Evolutionary conservation across 306 rosid genomes (phyloP).

Genomic region (Echinosophora koreensis): DNA sequence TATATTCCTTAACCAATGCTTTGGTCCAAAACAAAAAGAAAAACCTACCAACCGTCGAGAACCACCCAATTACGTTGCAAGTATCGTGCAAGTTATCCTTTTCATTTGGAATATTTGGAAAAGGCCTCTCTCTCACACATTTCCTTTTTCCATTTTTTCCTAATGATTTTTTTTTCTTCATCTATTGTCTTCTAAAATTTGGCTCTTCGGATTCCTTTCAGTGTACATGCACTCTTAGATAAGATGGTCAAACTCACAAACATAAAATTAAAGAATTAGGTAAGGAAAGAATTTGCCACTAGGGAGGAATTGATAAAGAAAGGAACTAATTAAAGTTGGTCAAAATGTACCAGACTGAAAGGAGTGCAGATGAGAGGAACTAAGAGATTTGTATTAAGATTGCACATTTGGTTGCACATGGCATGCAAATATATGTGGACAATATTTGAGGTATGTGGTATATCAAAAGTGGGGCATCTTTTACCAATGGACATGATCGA

Average conservation of each 20-base stretch:
- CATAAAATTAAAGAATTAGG: constrained; percentile 39
- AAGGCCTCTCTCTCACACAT: background rate
- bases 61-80: constrained; percentile 37
- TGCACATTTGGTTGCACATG: constrained; percentile 42
- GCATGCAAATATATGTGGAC: constrained; percentile 46
- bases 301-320: background rate
- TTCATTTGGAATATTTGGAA: background rate
- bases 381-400: constrained; percentile 34
- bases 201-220: constrained; percentile 12
- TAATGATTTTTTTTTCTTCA: background rate
- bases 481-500: background rate
- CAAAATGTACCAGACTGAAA: constrained; percentile 3
- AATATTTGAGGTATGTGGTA: constrained; percentile 42
- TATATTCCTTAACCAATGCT: constrained; percentile 38
- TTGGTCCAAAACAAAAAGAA: background rate
- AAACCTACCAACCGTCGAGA: constrained; percentile 39
- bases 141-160: background rate
- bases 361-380: constrained; percentile 7
- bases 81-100: constrained; percentile 36
- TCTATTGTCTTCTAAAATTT: background rate
- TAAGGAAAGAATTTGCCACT: constrained; percentile 4
- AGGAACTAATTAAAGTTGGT: background rate
- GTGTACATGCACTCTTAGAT: constrained; percentile 18
- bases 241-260: constrained; percentile 25
- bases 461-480: constrained; percentile 44